Evolutionary conservation across 2,329 filamentous ascomycete genomes (phyloP), one percentile per base, ranked within the genome.

Genomic region (Graphium sp.): DNA sequence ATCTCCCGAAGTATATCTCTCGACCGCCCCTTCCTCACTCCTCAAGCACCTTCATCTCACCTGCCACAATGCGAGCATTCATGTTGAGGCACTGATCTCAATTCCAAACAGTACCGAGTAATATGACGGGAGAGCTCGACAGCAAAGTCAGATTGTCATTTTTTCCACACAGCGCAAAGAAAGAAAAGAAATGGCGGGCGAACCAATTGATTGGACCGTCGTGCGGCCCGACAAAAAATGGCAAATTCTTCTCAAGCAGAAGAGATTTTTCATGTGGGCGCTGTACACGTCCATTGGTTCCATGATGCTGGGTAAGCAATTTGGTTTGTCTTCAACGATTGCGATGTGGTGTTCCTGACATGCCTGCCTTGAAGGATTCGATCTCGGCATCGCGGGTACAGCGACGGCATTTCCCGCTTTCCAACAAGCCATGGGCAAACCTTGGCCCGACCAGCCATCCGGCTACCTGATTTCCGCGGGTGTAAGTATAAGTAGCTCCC

Each of bases 231-330:
- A 30, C 26, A 35, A 43, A 7, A 45, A 41, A 40, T 48, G 45
- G 45, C 34, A 32, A 18, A 47, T 48, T 22, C 39, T 48, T 12
- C 35, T 24, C 25, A 27, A 29, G 10, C 40, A 47, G 21, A 36
- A 22, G 32, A 34, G 36, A 15, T 46, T 41, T 32, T 35, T 34
- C 17, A 32, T 45, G 13, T 47, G 43, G 45, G 39, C 40, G 17
- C 34, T 48, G 18, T 44, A 37, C 35, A 39, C 39, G 7, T 47
- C 46, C 9, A 41, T 36, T 20, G 46, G 45, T 16, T 35, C 39
- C 9, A 35, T 49, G 15, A 49, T 49, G 46, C 40, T 40, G 23
- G 46, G 46, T 11, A 33, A 39, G 32, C 34, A 41, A 28, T 47
- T 48, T 30, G 45, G 45, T 7, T 28, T 34, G 12, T 35, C 29